Evolutionary conservation across 2,329 filamentous ascomycete species (phyloP).

Genomic region (Myriosclerotinia curreyana): DNA sequence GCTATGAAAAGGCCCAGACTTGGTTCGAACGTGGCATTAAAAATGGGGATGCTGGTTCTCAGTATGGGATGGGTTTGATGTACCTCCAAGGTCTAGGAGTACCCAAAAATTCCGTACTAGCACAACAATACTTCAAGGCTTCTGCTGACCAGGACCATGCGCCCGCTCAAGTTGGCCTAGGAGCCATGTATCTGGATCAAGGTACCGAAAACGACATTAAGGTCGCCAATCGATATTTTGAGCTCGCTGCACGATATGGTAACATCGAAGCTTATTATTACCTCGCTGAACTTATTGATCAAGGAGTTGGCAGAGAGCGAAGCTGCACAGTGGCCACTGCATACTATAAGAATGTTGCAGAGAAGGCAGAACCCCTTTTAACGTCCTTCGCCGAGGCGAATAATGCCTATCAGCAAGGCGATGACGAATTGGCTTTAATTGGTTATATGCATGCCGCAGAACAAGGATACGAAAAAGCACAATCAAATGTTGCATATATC

Average conservation of each 20-base stretch:
- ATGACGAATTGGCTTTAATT: slow-evolving; percentile 62
- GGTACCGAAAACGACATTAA: slow-evolving; percentile 47
- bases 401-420: slow-evolving; percentile 59
- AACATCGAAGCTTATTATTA: slow-evolving; percentile 73
- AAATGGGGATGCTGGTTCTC: slow-evolving; percentile 63
- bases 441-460: slow-evolving; percentile 71
- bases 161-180: slow-evolving; percentile 63
- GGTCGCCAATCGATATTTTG: slow-evolving; percentile 63
- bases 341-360: slow-evolving; percentile 63
- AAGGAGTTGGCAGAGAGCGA: slow-evolving; percentile 62
- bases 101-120: slow-evolving; percentile 56
- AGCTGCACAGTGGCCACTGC: slow-evolving; percentile 64
- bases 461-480: slow-evolving; percentile 67
- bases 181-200: slow-evolving; percentile 67
- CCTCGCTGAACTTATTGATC: slow-evolving; percentile 65
- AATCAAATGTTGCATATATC: slow-evolving; percentile 70
- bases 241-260: slow-evolving; percentile 64
- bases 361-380: slow-evolving; percentile 54
- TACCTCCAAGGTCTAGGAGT: slow-evolving; percentile 66
- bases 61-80: slow-evolving; percentile 69
- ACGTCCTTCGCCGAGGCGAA: slow-evolving; percentile 67
- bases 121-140: slow-evolving; percentile 62
- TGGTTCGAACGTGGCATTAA: slow-evolving; percentile 68
- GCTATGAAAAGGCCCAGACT: slow-evolving; percentile 58
- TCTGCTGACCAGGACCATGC: slow-evolving; percentile 67